Evolutionary conservation across 129 eudicot genomes (phyloP).

Genomic region (Flaveria linearis): DNA sequence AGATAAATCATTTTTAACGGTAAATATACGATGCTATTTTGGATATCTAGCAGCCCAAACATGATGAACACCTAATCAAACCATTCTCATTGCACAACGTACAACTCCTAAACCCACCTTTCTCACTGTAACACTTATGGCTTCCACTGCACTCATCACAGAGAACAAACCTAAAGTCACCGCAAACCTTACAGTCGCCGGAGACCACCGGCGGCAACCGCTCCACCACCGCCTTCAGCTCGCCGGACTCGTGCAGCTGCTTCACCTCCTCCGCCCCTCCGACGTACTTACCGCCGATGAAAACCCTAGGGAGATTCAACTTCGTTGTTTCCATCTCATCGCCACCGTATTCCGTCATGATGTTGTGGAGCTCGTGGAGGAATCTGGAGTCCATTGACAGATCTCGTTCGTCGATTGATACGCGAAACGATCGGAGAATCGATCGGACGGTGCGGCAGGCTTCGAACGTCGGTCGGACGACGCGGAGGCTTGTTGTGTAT

Average conservation of each 20-base stretch:
- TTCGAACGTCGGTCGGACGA: constrained; percentile 82
- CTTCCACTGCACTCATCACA: constrained; percentile 88
- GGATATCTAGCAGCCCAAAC: constrained; percentile 38
- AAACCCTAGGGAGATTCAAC: constrained; percentile 70
- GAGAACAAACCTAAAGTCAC: constrained; percentile 75
- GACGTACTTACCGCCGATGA: constrained; percentile 78
- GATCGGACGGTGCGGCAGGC: constrained; percentile 71
- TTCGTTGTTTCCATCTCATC: constrained; percentile 31
- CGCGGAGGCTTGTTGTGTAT: constrained; percentile 75
- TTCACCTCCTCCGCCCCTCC: constrained; percentile 89
- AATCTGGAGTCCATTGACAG: constrained; percentile 74
- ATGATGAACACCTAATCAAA: constrained; percentile 78
- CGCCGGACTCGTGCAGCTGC: constrained; percentile 84
- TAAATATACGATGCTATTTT: too few species aligned
- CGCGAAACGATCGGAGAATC: constrained; percentile 66
- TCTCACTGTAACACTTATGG: constrained; percentile 73
- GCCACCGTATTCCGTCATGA: constrained; percentile 34
- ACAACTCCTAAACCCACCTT: constrained; percentile 74
- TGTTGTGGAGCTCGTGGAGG: constrained; percentile 55
- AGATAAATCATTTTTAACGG: not conserved
- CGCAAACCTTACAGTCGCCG: constrained; percentile 71
- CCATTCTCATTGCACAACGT: constrained; percentile 89
- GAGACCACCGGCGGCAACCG: constrained; percentile 51
- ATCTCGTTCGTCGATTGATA: constrained; percentile 84
- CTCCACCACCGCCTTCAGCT: constrained; percentile 65